Conservation (phyloP, 768 basidiomycete species). For the Termitomyces titanicus region DNA sequence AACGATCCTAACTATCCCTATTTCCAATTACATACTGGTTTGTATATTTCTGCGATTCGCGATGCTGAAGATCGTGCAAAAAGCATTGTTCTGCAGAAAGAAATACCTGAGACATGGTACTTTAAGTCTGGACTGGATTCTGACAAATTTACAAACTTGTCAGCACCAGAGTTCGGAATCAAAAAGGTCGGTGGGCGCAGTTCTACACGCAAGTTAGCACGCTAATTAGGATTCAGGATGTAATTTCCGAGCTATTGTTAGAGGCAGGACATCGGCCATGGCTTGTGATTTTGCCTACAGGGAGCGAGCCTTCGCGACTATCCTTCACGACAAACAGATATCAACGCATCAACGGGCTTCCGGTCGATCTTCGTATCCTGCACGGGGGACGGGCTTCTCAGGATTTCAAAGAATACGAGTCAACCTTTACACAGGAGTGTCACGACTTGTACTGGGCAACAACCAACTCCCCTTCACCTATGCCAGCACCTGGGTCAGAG, state of each 20-base stretch:
- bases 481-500: no score
- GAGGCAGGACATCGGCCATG: neutral
- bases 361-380: neutral
- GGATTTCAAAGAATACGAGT: neutral
- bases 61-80: neutral
- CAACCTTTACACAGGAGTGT: neutral
- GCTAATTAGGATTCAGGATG: neutral
- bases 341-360: neutral
- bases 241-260: neutral
- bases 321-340: neutral
- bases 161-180: neutral
- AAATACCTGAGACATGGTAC: neutral
- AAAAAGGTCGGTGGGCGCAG: neutral
- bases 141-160: neutral
- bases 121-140: neutral
- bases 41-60: neutral
- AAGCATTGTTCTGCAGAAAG: neutral
- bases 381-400: neutral
- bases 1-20: neutral
- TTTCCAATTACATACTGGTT: neutral
- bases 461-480: neutral
- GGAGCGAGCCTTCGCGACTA: neutral
- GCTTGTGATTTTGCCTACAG: neutral
- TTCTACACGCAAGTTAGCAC: neutral
- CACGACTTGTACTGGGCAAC: neutral